Conservation (phyloP, 352 stramenopile species). For the Globisporangium parvum region DNA sequence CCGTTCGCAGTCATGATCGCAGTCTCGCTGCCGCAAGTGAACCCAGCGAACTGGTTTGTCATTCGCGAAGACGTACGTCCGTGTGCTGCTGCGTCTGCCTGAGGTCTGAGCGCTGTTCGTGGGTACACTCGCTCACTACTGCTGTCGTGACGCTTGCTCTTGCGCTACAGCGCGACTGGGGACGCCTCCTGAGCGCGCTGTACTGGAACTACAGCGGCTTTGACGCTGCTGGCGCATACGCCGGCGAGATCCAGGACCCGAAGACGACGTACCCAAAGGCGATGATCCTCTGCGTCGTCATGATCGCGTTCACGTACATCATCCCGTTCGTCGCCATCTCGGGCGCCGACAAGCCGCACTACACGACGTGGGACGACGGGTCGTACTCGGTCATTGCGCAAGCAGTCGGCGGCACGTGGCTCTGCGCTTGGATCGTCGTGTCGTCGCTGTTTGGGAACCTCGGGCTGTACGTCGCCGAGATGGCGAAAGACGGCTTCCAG, state of each 20-base stretch:
- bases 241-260: slow-evolving; percentile 63
- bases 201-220: slow-evolving; percentile 87
- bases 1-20: slow-evolving; percentile 55
- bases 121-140: background rate
- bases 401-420: slow-evolving; percentile 51
- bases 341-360: slow-evolving; percentile 63
- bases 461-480: slow-evolving; percentile 76
- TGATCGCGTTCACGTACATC: slow-evolving; percentile 75
- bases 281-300: slow-evolving; percentile 70
- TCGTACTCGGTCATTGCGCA: slow-evolving; percentile 73
- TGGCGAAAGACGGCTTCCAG: slow-evolving; percentile 79
- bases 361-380: slow-evolving; percentile 67
- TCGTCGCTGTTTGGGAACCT: slow-evolving; percentile 74
- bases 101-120: background rate
- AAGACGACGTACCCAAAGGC: slow-evolving; percentile 67
- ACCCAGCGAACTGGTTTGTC: slow-evolving; percentile 62
- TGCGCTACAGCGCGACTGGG: slow-evolving; percentile 40
- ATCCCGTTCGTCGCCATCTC: slow-evolving; percentile 68
- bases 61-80: slow-evolving; percentile 44
- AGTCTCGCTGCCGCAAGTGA: slow-evolving; percentile 47
- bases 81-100: background rate
- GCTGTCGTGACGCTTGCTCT: background rate
- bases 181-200: slow-evolving; percentile 51
- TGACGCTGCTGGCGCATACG: slow-evolving; percentile 63
- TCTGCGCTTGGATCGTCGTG: slow-evolving; percentile 74